Evolutionary conservation across 305 asterid species (phyloP).

Genomic region (Fraxinus baroniana): DNA sequence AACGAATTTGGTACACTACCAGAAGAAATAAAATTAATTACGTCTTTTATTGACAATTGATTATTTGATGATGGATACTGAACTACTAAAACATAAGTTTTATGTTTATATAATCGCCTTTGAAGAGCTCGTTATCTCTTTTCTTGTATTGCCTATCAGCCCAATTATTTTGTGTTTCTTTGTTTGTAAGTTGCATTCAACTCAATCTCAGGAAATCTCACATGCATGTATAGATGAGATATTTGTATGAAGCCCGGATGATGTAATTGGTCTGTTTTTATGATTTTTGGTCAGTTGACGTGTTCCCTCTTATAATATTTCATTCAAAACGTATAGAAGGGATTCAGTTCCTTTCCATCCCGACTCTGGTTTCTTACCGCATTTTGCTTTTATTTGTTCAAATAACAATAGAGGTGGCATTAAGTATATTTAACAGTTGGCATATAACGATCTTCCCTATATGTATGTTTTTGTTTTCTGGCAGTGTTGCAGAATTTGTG

Average conservation of each 20-base stretch:
- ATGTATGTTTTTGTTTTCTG: slow-evolving; percentile 31
- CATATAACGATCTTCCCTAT: slow-evolving; percentile 1
- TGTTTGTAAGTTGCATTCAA: not conserved
- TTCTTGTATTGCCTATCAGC: not conserved
- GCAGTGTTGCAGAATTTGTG: slow-evolving; percentile 93
- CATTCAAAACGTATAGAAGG: not conserved
- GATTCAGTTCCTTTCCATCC: not conserved
- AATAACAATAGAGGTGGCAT: not conserved
- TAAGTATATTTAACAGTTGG: not conserved
- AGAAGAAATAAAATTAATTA: not conserved
- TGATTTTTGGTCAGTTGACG: not conserved
- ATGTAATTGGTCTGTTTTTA: not conserved
- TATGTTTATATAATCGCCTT: not conserved
- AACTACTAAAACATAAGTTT: not conserved
- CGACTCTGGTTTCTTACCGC: not conserved
- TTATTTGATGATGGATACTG: not conserved
- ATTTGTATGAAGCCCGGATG: not conserved
- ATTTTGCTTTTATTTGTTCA: not conserved
- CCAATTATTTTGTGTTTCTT: not conserved
- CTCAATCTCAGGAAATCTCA: not conserved
- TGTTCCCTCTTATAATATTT: not conserved
- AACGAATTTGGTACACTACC: not conserved
- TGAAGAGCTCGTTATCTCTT: not conserved
- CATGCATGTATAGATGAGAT: not conserved
- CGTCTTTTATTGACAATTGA: not conserved